Base-by-base conservation (phyloP, 148 eudicot genomes). In the Heliamphora exappendiculata region DNA sequence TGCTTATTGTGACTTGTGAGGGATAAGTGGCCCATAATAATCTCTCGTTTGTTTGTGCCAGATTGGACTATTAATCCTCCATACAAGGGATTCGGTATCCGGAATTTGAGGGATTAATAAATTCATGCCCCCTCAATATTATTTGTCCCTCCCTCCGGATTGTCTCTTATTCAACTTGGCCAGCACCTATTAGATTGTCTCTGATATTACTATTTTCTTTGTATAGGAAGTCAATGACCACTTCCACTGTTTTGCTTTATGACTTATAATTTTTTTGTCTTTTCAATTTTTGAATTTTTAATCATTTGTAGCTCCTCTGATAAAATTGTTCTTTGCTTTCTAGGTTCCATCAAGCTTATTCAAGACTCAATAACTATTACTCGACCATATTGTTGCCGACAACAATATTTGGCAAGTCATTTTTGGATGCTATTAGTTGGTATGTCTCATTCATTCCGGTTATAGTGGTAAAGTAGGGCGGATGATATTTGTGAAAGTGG, bases 331-430 rank as follows among this genome's bases (percentile, higher is more conserved):
- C 4, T 39, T 74, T 73, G 41, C 9, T 55, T 75, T 79, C 31
- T 82, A 85, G 88, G 85, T 85, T 74, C 80, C 88, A 4, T 78
- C 88, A 44, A 80, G 80, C 75, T 80, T 85, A 74, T 80, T 82
- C 78, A 78, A 76, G 79, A 65, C 70, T 36, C 53, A 36, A 5
- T 75, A 74, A 42, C 53, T 9, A 33, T 33, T 53, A 53, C 29
- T 60, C 13, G 11, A 63, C 36, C 57, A 45, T 17, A n/a, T 17
- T 2, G 58, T 45, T 60, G 69, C n/a, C 6, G 8, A 28, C 16
- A 41, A n/a, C 8, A 26, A 47, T 26, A 24, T 58, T 42, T 60
- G 57, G 26, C 53, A 22, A 9, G 22, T 37, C n/a, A 49, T 26
- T 3, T 31, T 33, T 36, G 77, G 60, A 75, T 49, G 57, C 44